Evolutionary conservation across 768 basidiomycete genomes (phyloP).

Genomic region (Amanita brunnescens): DNA sequence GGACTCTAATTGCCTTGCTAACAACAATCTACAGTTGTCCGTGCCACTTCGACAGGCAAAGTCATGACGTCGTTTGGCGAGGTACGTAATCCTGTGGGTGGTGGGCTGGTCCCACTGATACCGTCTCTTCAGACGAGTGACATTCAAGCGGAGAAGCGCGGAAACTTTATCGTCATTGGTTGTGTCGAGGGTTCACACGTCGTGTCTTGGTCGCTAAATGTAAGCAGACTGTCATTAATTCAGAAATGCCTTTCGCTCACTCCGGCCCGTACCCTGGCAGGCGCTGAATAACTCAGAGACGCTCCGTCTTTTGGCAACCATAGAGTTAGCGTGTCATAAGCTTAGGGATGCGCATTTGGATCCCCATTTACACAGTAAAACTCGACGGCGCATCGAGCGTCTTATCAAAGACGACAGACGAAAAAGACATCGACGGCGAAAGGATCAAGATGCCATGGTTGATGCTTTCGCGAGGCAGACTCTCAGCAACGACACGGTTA

Average conservation of each 20-base stretch:
- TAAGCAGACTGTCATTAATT: conserved; percentile 24
- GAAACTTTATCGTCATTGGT: conserved; percentile 80
- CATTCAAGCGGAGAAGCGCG: conserved; percentile 79
- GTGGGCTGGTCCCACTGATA: neutral
- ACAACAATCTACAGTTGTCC: conserved; percentile 37
- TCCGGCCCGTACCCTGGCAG: conserved; percentile 29
- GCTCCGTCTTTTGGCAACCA: conserved; percentile 70
- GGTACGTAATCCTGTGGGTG: conserved; percentile 30
- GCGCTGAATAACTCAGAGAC: conserved; percentile 80
- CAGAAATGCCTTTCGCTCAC: conserved; percentile 6
- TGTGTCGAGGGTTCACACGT: conserved; percentile 68
- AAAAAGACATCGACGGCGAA: conserved; percentile 70
- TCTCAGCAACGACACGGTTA: conserved; percentile 23
- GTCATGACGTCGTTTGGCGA: conserved; percentile 63
- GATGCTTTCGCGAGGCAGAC: conserved; percentile 65
- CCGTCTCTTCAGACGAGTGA: conserved; percentile 41
- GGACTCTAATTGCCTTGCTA: neutral
- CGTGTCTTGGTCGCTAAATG: conserved; percentile 81
- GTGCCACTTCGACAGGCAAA: conserved; percentile 57
- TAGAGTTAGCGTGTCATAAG: conserved; percentile 77
- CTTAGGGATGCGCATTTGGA: conserved; percentile 62
- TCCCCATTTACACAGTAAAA: conserved; percentile 55
- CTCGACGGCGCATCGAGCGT: conserved; percentile 64
- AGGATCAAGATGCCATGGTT: conserved; percentile 77
- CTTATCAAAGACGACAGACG: conserved; percentile 82